A percentile compares a stretch with the other conserved stretches of the same genome.
phyloP scores from a whole-genome alignment of 2,329 filamentous ascomycete species.

The Fusarium acutatum region DNA sequence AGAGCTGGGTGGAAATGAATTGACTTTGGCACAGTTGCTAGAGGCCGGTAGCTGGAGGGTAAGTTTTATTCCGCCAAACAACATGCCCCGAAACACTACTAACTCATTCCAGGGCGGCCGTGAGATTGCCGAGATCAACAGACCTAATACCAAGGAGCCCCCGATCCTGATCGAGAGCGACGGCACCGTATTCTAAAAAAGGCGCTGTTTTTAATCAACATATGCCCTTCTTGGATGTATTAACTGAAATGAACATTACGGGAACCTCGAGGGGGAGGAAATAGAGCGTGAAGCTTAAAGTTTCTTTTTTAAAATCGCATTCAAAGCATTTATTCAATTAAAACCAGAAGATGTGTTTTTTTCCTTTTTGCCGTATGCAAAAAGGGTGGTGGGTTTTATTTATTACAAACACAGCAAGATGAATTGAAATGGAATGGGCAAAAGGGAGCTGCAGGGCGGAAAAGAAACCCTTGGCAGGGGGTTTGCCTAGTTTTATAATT shows the following conservation, averaged over 20 bases:
- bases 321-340: slow-evolving; percentile 32
- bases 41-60: slow-evolving; percentile 99
- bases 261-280: slow-evolving; percentile 3
- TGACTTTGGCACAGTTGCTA: slow-evolving; percentile 87
- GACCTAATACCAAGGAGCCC: slow-evolving; percentile 95
- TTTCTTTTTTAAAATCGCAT: slow-evolving; percentile 22
- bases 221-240: slow-evolving; percentile 23
- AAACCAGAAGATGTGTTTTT: slow-evolving; percentile 18
- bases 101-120: slow-evolving; percentile 75
- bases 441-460: slow-evolving; percentile 26
- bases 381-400: not conserved
- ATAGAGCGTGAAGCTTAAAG: slow-evolving; percentile 16
- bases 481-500: slow-evolving; percentile 36
- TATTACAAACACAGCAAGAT: slow-evolving; percentile 1
- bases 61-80: slow-evolving; percentile 43
- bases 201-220: not conserved
- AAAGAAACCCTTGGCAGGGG: slow-evolving; percentile 29
- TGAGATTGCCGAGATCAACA: slow-evolving; percentile 93
- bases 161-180: slow-evolving; percentile 97
- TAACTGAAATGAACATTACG: slow-evolving; percentile 35
- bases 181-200: slow-evolving; percentile 85
- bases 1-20: slow-evolving; percentile 72
- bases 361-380: not conserved
- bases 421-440: not conserved
- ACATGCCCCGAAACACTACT: not conserved